These are phyloP conservation scores for Podaxis rugospora DNA, from an alignment of 768 basidiomycete species.

Conservation along the genomic window DNA sequence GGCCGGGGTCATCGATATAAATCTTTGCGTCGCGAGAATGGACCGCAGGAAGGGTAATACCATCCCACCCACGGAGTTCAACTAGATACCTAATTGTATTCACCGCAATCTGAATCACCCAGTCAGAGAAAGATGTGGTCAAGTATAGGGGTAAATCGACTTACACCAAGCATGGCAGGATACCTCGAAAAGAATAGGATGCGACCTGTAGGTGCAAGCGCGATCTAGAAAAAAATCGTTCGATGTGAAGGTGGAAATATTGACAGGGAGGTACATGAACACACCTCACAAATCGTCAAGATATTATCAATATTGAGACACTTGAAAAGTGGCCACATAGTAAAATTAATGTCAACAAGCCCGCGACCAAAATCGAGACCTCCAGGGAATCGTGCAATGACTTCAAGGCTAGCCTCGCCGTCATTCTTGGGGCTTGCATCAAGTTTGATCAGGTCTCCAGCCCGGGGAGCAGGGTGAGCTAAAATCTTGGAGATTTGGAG, in stretches of 20 bases:
- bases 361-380: conserved; percentile 90
- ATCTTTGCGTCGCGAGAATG: conserved; percentile 90
- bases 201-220: conserved; percentile 81
- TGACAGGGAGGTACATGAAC: conserved; percentile 1
- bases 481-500: conserved; percentile 86
- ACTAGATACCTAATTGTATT: conserved; percentile 87
- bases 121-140: not conserved
- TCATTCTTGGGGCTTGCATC: conserved; percentile 72
- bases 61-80: conserved; percentile 90
- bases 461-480: conserved; percentile 81
- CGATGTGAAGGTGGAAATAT: not conserved
- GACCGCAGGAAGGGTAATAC: conserved; percentile 76
- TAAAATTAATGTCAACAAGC: conserved; percentile 90
- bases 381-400: conserved; percentile 89
- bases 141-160: conserved; percentile 15
- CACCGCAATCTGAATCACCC: conserved; percentile 67
- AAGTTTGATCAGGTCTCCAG: conserved; percentile 81
- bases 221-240: conserved; percentile 54
- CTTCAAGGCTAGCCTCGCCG: conserved; percentile 59
- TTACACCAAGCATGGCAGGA: conserved; percentile 85
- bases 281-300: conserved; percentile 85
- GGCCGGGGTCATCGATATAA: conserved; percentile 93
- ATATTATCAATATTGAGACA: conserved; percentile 92
- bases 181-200: conserved; percentile 86
- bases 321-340: conserved; percentile 96